Conservation (phyloP, 2,329 filamentous ascomycete genomes). For the Fusarium lyarnte region DNA sequence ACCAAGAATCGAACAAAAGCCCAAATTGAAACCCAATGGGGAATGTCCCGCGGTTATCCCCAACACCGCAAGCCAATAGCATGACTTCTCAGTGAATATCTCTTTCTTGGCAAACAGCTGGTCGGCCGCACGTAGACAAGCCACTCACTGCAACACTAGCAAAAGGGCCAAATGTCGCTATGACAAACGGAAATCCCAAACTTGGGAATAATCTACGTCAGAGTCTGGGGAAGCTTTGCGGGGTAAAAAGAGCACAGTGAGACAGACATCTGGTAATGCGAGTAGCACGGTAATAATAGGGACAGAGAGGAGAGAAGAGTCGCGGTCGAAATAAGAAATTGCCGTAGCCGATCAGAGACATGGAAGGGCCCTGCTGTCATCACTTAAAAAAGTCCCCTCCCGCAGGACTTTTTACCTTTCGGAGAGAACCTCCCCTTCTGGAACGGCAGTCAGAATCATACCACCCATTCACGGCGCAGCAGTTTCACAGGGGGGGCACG, state of each 20-base stretch:
- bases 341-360: neutral
- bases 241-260: constrained; percentile 8
- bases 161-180: neutral
- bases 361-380: constrained; percentile 20
- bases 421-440: constrained; percentile 16
- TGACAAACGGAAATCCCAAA: constrained; percentile 17
- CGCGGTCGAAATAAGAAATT: constrained; percentile 9
- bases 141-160: neutral
- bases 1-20: constrained; percentile 1
- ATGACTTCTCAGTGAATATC: neutral
- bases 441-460: constrained; percentile 18
- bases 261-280: rapidly evolving
- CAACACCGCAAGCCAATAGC: constrained; percentile 13
- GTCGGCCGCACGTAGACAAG: constrained; percentile 18
- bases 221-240: constrained; percentile 25
- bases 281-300: neutral
- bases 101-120: neutral
- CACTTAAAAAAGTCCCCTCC: constrained; percentile 11
- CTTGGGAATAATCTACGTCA: constrained; percentile 1
- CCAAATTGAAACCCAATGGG: neutral
- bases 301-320: neutral
- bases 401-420: neutral
- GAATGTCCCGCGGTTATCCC: constrained; percentile 19
- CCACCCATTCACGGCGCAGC: constrained; percentile 8
- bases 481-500: neutral